Evolutionary conservation across 495 filamentous ascomycete genomes (phyloP), one percentile per base, ranked within the genome.

Genomic region (Hypoxylon perforatum): DNA sequence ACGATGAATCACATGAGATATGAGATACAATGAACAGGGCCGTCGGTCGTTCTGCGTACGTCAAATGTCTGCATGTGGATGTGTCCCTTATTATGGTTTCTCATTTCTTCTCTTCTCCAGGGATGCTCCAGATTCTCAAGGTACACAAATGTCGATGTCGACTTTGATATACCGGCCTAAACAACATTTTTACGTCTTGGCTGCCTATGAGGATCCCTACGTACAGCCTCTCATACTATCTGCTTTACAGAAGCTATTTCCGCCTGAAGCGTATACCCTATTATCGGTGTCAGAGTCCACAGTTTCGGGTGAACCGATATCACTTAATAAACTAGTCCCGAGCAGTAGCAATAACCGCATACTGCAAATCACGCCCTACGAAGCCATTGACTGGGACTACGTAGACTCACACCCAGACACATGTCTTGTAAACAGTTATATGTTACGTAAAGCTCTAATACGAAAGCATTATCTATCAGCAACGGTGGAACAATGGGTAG

Each of bases 391-490:
- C 66, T 98, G 97, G 72, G 86, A 89, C 28, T 87, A 91, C 61
- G 79, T 90, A 44, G 78, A 92, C 57, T 73, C 78, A 7, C 81
- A 91, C 63, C 78, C 90, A 0, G 72, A 69, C 10, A 86, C 84
- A 1, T 87, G 81, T 41, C 83, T 93, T 4, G 81, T 86, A 33
- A 96, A 95, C 74, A 88, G 90, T 61, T 97, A 96, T 73, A 87
- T 97, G 70, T 94, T 97, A 75, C 93, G 95, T 69, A 98, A 97
- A 83, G 95, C 95, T 1, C 79, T 99, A n/a, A 97, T 97, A 70
- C 87, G 95, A 48, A 99, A 99, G 75, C 95, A 99, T 74, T 97
- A 92, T 73, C 84, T 99, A 3, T 85, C 88, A 4, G 87, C 88
- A 14, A 97, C 94, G 0, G 84, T 96, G 35, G 79, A 86, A 39